Evolutionary conservation across 1,284 basidiomycete genomes (phyloP).

Genomic region (Heterobasidion irregulare): DNA sequence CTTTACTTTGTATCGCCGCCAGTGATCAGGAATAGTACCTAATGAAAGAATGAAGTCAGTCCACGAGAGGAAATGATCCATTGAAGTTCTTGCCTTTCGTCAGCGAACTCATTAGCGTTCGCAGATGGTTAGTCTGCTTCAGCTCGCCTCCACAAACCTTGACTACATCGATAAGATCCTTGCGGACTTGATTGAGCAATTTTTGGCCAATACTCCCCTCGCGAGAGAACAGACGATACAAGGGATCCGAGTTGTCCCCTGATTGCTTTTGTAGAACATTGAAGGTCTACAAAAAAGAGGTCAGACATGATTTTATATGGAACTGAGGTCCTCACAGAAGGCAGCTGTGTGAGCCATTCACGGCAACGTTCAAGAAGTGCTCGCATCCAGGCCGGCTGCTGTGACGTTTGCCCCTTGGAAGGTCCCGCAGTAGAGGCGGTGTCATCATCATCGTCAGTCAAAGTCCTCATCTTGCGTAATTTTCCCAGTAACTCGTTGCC

Average conservation of each 20-base stretch:
- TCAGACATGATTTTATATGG: neutral
- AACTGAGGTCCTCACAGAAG: constrained; percentile 42
- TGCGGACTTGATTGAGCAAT: constrained; percentile 69
- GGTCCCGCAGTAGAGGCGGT: constrained; percentile 36
- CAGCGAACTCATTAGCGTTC: constrained; percentile 78
- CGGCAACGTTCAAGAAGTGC: constrained; percentile 69
- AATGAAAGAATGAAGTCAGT: constrained; percentile 6
- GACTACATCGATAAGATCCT: constrained; percentile 75
- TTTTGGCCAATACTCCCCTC: constrained; percentile 77
- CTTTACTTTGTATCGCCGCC: constrained; percentile 85
- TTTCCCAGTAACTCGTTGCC: constrained; percentile 80
- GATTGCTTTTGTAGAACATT: constrained; percentile 54
- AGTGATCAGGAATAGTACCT: constrained; percentile 85
- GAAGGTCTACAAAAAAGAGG: constrained; percentile 39
- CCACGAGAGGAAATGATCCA: neutral
- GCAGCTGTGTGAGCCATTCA: constrained; percentile 77
- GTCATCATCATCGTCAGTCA: constrained; percentile 83
- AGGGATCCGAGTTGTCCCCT: constrained; percentile 71
- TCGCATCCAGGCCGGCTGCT: constrained; percentile 92
- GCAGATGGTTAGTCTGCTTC: constrained; percentile 93
- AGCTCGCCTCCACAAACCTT: constrained; percentile 80
- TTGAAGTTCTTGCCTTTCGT: constrained; percentile 62
- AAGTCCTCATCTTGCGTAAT: constrained; percentile 85
- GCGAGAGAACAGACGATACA: constrained; percentile 84
- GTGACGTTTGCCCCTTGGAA: constrained; percentile 52